Evolutionary conservation across 768 basidiomycete genomes (phyloP).

Genomic region (Leccinellum albellum): DNA sequence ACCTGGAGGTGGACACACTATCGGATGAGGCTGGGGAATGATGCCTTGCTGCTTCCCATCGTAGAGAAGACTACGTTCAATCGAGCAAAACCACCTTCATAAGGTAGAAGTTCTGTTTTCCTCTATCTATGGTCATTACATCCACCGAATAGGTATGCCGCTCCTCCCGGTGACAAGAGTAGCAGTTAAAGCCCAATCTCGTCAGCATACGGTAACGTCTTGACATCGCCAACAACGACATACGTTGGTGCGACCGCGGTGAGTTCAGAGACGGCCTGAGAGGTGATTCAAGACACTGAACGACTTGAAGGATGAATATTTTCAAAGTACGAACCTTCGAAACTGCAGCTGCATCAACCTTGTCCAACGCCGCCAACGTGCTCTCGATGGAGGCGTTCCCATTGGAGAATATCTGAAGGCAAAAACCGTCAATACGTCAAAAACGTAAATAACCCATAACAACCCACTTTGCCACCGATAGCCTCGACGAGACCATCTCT

Average conservation of each 20-base stretch:
- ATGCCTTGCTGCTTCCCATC: too few species aligned
- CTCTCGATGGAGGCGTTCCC: constrained; percentile 53
- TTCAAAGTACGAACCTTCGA: constrained; percentile 50
- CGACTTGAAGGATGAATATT: neutral
- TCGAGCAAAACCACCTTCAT: neutral
- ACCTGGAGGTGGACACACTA: too few species aligned
- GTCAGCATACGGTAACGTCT: constrained; percentile 76
- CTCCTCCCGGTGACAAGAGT: neutral
- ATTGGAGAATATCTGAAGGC: constrained; percentile 57
- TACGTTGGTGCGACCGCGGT: constrained; percentile 78
- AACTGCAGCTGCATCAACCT: constrained; percentile 60
- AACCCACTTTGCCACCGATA: constrained; percentile 62
- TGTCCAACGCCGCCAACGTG: constrained; percentile 66
- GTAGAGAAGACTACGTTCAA: neutral
- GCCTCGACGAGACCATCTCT: constrained; percentile 61
- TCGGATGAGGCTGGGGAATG: too few species aligned
- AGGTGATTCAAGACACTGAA: neutral
- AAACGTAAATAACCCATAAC: neutral
- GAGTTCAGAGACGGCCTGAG: constrained; percentile 56
- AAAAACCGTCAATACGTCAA: constrained; percentile 4
- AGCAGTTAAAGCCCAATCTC: constrained; percentile 68
- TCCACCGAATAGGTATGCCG: constrained; percentile 11
- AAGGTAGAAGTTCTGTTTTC: constrained; percentile 2
- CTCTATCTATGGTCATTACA: constrained; percentile 20
- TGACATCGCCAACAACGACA: constrained; percentile 79